These are phyloP conservation scores for Leptographium wingfieldii DNA, from an alignment of 2,329 filamentous ascomycete species.

Conservation along the genomic window DNA sequence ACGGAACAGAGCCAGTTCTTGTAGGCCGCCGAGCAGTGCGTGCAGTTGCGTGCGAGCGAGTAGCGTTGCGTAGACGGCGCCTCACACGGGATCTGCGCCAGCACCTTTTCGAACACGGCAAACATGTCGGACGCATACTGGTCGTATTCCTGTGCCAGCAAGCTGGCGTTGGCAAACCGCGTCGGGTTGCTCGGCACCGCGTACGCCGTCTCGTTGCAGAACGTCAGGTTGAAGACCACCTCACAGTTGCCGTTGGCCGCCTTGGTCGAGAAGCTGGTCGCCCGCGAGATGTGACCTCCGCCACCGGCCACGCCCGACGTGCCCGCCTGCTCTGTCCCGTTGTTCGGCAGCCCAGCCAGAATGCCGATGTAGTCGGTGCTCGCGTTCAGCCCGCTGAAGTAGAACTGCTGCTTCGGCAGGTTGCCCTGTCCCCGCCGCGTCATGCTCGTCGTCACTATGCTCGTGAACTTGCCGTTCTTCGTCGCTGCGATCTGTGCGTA, in stretches of 20 bases:
- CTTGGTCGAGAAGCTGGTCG: slow-evolving; percentile 67
- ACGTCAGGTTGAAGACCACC: slow-evolving; percentile 73
- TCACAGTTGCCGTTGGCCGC: slow-evolving; percentile 55
- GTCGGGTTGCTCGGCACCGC: slow-evolving; percentile 72
- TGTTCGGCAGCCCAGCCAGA: slow-evolving; percentile 59
- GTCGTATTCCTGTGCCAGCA: slow-evolving; percentile 66
- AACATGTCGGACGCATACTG: slow-evolving; percentile 57
- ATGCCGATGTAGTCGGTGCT: slow-evolving; percentile 62
- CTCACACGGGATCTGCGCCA: slow-evolving; percentile 79
- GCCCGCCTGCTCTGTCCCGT: slow-evolving; percentile 31
- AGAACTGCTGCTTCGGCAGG: slow-evolving; percentile 77
- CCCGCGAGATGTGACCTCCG: slow-evolving; percentile 63
- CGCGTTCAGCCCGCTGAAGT: slow-evolving; percentile 60
- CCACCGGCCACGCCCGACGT: slow-evolving; percentile 39
- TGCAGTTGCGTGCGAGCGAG: slow-evolving; percentile 66
- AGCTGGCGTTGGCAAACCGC: slow-evolving; percentile 44
- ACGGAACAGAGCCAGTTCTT: slow-evolving; percentile 93
- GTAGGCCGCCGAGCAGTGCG: slow-evolving; percentile 67
- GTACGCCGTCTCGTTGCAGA: slow-evolving; percentile 82
- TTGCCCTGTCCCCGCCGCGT: slow-evolving; percentile 53
- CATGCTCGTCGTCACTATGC: slow-evolving; percentile 47
- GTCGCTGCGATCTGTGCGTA: slow-evolving; percentile 51
- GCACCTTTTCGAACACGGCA: slow-evolving; percentile 64
- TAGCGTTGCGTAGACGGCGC: slow-evolving; percentile 61
- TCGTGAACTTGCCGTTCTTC: slow-evolving; percentile 34